Evolutionary conservation across 768 basidiomycete species (phyloP), one percentile per base, ranked within the genome.

Genomic region (Vishniacozyma victoriae): DNA sequence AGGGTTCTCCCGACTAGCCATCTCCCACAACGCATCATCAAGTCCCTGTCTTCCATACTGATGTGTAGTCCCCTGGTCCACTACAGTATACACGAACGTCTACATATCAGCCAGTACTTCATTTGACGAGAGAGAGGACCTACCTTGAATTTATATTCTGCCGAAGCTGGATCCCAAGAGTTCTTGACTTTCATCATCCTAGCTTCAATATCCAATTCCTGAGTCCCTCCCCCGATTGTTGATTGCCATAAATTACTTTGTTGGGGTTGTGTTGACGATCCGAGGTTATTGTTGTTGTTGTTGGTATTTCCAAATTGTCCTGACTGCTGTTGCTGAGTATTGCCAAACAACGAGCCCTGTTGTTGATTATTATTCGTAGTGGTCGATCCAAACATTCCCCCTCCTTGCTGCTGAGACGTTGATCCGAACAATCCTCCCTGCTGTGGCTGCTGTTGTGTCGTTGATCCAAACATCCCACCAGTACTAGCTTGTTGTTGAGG

Each of bases 1-100:
- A 4, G 70, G 70, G 40, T 71, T 71, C 43, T 67, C 67, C 29
- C 70, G 43, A 40, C 59, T 27, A 3, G 70, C 67, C 37, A 60
- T 65, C 25, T 45, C 55, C 70, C 70, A 71, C 24, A 63, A 62
- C 4, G 56, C 60, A 19, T 71, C 67, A 54, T 71, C 70, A 18
- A n/a, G 26, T 63, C 25, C 65, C 70, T 5, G 70, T 43, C 70
- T 47, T 11, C 59, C 67, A 52, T 71, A 71, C 20, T 60, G 55
- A 15, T 52, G 48, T 4, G 64, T 50, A 20, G 66, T 63, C 11
- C 64, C 64, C 16, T 66, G 51, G 16, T 64, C 67, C 4, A 71
- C 70, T 5, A 67, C 59, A 42, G 69, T 71, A 45, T 66, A 69
- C 52, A 71, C 69, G 52, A 62, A 71, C 41, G 62, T 64, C 70